These are phyloP conservation scores for Candida krabiensis DNA, from an alignment of 805 yeast species.

Conservation along the genomic window DNA sequence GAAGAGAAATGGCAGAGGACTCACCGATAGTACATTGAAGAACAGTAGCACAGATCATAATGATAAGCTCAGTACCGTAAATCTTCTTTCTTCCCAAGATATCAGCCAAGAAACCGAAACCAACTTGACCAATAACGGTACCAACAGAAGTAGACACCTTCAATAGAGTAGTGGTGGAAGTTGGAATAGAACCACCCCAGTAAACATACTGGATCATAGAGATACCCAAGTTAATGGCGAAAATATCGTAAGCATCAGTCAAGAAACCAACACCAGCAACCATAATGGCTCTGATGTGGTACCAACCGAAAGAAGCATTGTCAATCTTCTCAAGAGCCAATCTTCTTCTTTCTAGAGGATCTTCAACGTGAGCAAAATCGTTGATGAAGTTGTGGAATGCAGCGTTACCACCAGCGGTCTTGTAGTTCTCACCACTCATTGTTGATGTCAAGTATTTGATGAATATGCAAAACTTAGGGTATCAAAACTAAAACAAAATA, in stretches of 20 bases:
- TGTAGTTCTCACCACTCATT: constrained; percentile 11
- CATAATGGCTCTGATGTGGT: constrained; percentile 75
- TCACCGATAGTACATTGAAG: constrained; percentile 73
- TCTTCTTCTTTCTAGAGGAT: constrained; percentile 85
- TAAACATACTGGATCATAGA: constrained; percentile 76
- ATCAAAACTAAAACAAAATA: no score
- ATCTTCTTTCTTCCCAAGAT: constrained; percentile 80
- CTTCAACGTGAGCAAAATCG: constrained; percentile 78
- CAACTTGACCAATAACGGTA: constrained; percentile 87
- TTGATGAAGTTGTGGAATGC: constrained; percentile 83
- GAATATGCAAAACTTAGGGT: background rate
- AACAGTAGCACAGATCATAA: constrained; percentile 79
- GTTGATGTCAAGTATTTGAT: background rate
- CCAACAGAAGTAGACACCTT: constrained; percentile 93
- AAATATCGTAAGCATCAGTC: constrained; percentile 91
- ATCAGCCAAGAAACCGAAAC: constrained; percentile 84
- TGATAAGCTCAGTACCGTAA: constrained; percentile 83
- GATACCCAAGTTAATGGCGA: constrained; percentile 82
- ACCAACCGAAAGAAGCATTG: constrained; percentile 78
- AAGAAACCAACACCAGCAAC: constrained; percentile 94
- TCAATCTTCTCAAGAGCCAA: constrained; percentile 82
- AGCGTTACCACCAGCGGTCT: constrained; percentile 73
- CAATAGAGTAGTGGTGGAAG: constrained; percentile 70
- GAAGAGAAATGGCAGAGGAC: constrained; percentile 70
- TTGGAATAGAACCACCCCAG: constrained; percentile 64